Evolutionary conservation across 2,329 filamentous ascomycete genomes (phyloP), one percentile per base, ranked within the genome.

Genomic region (Metarhizium brunneum): DNA sequence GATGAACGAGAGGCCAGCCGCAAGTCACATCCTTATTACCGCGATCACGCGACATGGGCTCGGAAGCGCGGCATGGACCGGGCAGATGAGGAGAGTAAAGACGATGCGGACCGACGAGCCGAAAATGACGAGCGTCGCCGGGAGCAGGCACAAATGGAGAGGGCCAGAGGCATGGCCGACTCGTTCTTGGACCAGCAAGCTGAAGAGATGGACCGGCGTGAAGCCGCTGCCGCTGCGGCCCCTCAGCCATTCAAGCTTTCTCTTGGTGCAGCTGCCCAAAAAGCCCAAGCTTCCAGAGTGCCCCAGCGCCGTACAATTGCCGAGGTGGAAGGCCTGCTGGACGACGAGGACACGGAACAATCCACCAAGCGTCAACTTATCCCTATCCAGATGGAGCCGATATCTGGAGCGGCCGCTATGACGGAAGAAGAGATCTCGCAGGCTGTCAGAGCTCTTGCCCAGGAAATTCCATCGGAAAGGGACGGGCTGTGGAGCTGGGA

Each of bases 161-260:
- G 88, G 62, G 91, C 90, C 3, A 82, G 85, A 35, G 90, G 88
- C 54, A 85, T 92, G 82, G 92, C 92, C 10, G 90, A 96, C 69
- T 88, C 88, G 45, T 97, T 96, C 83, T 79, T 96, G 57, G 88
- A 90, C 61, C 83, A 86, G 58, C 89, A 95, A 68, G 89, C 88
- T 0, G 82, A 87, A 62, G 90, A 95, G 65, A 79, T 95, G 68
- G 82, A 81, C 61, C 71, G 76, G 47, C 73, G 75, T 47, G 65
- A 66, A 47, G 58, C 73, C 61, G 65, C 69, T 55, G 62, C 65
- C 6, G 72, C 68, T n/a, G 50, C 54, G 11, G 80, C 83, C 55
- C 89, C 88, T 3, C 85, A 89, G 65, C 86, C 86, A 29, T 95
- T 97, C 81, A 97, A 96, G 70, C 81, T 97, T 56, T 96, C 91